Evolutionary conservation across 2,329 filamentous ascomycete genomes (phyloP).

Genomic region (Elsinoe arachidis): DNA sequence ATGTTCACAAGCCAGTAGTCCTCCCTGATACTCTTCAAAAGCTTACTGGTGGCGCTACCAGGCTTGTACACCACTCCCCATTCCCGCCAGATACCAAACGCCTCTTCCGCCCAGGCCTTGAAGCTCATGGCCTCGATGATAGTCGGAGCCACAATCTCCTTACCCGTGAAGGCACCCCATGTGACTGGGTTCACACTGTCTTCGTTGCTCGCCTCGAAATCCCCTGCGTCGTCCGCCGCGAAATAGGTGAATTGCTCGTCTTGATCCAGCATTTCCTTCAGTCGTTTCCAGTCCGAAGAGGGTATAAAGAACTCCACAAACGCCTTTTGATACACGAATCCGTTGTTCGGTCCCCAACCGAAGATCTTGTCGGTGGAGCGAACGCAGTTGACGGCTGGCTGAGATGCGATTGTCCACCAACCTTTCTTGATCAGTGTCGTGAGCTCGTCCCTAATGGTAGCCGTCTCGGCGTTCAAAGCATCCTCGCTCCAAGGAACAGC

Average conservation of each 20-base stretch:
- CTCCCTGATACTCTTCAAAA: constrained; percentile 58
- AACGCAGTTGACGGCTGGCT: constrained; percentile 84
- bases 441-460: constrained; percentile 67
- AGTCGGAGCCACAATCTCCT: constrained; percentile 91
- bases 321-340: constrained; percentile 93
- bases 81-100: constrained; percentile 89
- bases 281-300: constrained; percentile 56
- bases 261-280: constrained; percentile 58
- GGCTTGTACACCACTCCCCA: constrained; percentile 85
- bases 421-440: constrained; percentile 69
- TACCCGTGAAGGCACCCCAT: constrained; percentile 90
- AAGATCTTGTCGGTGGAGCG: constrained; percentile 69
- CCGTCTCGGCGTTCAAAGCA: constrained; percentile 73
- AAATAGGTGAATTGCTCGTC: constrained; percentile 74
- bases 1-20: constrained; percentile 87
- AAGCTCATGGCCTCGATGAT: constrained; percentile 96
- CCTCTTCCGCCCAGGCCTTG: constrained; percentile 88
- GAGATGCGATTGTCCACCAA: constrained; percentile 95
- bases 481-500: constrained; percentile 94
- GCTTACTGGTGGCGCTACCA: constrained; percentile 58
- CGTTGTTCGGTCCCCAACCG: constrained; percentile 86
- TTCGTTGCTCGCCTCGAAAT: constrained; percentile 60
- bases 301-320: constrained; percentile 96
- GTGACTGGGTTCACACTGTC: constrained; percentile 85
- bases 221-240: constrained; percentile 68